A percentile compares a stretch with the other conserved stretches of the same genome.
phyloP scores from a whole-genome alignment of 202 grass and related monocot species.

The Digitaria exilis region DNA sequence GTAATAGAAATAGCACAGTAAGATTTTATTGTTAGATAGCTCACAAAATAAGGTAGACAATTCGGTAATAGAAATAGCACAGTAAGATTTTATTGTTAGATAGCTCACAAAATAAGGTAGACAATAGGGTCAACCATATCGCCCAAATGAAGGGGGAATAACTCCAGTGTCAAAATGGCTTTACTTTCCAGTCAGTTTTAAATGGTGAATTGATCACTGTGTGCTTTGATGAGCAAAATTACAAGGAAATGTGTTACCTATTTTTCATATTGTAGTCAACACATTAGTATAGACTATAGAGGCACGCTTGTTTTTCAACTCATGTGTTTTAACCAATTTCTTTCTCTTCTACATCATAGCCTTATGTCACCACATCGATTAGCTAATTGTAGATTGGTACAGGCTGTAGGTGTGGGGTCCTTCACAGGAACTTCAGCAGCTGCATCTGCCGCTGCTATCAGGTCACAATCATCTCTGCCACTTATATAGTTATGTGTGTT shows the following conservation, averaged over 20 bases:
- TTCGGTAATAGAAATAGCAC: too few relatives aligned
- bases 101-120: neutral
- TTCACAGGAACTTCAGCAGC: constrained; percentile 82
- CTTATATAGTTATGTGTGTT: neutral
- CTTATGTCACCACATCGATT: constrained; percentile 37
- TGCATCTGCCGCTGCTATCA: constrained; percentile 93
- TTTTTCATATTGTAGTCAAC: neutral
- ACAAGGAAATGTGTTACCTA: neutral
- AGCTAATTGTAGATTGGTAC: constrained; percentile 48
- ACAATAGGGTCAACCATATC: constrained; percentile 1
- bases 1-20: neutral
- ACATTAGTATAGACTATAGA: neutral
- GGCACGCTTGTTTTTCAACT: neutral
- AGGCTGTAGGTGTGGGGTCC: constrained; percentile 96
- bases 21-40: neutral
- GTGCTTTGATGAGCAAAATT: neutral
- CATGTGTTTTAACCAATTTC: neutral
- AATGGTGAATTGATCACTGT: constrained; percentile 1
- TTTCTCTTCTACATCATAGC: constrained; percentile 8
- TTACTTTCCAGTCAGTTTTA: constrained; percentile 4
- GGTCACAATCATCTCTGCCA: constrained; percentile 49
- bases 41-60: neutral
- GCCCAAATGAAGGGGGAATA: neutral
- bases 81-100: neutral
- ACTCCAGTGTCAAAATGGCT: neutral